Conservation (phyloP, 106 monocot species). For the Narthecium ossifragum region DNA sequence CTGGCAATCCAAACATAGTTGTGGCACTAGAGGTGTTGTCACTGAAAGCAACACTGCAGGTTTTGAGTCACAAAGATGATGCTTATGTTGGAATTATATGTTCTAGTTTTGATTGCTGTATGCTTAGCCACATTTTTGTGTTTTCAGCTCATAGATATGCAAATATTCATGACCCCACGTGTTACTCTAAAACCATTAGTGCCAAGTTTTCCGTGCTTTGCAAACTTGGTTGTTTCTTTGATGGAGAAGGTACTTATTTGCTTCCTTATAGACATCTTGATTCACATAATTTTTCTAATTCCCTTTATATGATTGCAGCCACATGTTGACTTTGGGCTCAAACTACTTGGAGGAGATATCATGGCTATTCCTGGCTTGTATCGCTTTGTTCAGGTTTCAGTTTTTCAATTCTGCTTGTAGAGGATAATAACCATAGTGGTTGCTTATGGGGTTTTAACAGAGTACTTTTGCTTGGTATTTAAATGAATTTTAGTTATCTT, state of each 20-base stretch:
- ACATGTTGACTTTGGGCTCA: conserved; percentile 79
- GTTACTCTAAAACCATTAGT: conserved; percentile 70
- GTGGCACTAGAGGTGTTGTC: conserved; percentile 39
- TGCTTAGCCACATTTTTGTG: neutral
- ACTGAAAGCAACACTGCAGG: conserved; percentile 56
- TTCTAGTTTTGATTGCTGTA: neutral
- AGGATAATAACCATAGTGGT: too few relatives aligned
- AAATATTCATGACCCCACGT: conserved; percentile 49
- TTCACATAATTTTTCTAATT: neutral
- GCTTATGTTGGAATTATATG: too few relatives aligned
- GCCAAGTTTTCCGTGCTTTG: conserved; percentile 77
- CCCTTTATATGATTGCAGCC: conserved; percentile 43
- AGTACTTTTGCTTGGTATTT: too few relatives aligned
- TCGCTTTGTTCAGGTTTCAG: conserved; percentile 66
- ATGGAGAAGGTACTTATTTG: conserved; percentile 63
- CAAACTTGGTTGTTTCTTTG: conserved; percentile 41
- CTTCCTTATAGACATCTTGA: neutral
- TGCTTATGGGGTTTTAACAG: too few relatives aligned
- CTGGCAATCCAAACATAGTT: conserved; percentile 57
- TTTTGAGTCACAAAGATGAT: too few relatives aligned
- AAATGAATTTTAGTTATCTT: too few relatives aligned
- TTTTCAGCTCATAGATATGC: conserved; percentile 53
- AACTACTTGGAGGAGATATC: conserved; percentile 68
- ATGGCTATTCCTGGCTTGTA: conserved; percentile 88
- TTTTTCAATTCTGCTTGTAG: too few relatives aligned